These are phyloP conservation scores for Penicillium flavigenum DNA, from an alignment of 495 filamentous ascomycete genomes.

Conservation along the genomic window DNA sequence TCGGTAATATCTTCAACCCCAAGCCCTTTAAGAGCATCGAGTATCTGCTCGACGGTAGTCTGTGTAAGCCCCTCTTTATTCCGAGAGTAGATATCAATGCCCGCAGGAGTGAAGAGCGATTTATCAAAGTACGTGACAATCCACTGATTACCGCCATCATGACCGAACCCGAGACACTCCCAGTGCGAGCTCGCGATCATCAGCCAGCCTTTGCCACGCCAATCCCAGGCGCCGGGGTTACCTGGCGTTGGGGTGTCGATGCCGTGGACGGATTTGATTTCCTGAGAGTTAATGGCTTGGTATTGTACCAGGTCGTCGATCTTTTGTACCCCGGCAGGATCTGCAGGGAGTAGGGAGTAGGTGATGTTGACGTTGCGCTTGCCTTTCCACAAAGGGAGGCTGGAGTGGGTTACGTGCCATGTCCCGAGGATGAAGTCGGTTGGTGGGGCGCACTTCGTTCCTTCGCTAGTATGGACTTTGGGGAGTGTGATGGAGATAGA, in stretches of 20 bases:
- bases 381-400: constrained; percentile 68
- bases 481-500: constrained; percentile 18
- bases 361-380: constrained; percentile 73
- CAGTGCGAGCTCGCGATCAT: constrained; percentile 64
- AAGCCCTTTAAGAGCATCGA: constrained; percentile 42
- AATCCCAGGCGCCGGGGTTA: constrained; percentile 57
- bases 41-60: constrained; percentile 47
- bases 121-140: constrained; percentile 74
- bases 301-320: constrained; percentile 70
- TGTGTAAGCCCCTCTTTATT: constrained; percentile 50
- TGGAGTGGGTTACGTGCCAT: constrained; percentile 69
- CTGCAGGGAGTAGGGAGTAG: constrained; percentile 52
- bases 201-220: constrained; percentile 70
- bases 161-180: constrained; percentile 72
- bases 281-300: constrained; percentile 49
- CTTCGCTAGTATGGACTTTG: constrained; percentile 14
- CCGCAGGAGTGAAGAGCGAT: constrained; percentile 72
- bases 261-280: constrained; percentile 59
- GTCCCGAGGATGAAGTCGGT: constrained; percentile 60
- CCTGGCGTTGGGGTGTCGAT: constrained; percentile 54
- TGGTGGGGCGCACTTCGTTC: constrained; percentile 46
- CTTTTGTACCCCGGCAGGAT: constrained; percentile 25
- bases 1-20: constrained; percentile 17
- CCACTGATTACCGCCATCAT: constrained; percentile 54
- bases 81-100: constrained; percentile 69